phyloP scores from a whole-genome alignment of 208 protist species.

The Strigomonas oncopelti region DNA sequence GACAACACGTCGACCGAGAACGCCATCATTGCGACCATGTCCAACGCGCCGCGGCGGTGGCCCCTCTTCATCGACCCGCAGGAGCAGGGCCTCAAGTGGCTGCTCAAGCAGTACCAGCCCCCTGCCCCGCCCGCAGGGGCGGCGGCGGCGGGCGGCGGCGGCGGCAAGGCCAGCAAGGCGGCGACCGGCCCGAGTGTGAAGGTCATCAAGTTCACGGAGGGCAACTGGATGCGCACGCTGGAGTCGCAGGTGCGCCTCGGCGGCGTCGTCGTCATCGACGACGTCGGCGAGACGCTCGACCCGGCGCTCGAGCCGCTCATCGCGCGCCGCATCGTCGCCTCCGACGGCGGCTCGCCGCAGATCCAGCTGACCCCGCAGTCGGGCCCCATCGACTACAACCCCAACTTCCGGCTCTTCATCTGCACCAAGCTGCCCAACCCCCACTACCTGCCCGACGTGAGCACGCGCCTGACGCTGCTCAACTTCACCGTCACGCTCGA shows the following conservation, averaged over 20 bases:
- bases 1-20: conserved; percentile 96
- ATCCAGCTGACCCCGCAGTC: conserved; percentile 87
- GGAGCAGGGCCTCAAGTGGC: conserved; percentile 94
- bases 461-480: conserved; percentile 93
- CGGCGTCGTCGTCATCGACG: conserved; percentile 90
- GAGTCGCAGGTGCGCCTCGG: conserved; percentile 92
- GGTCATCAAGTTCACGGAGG: conserved; percentile 85
- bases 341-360: conserved; percentile 70
- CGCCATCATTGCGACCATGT: conserved; percentile 89
- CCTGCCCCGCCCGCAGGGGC: conserved; percentile 1
- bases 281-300: conserved; percentile 94
- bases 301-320: conserved; percentile 92
- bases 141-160: conserved; percentile 22
- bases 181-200: conserved; percentile 33
- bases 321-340: conserved; percentile 76
- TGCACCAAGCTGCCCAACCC: conserved; percentile 96
- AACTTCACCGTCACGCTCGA: conserved; percentile 98
- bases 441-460: conserved; percentile 94
- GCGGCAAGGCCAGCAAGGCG: conserved; percentile 3
- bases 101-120: conserved; percentile 73
- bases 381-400: conserved; percentile 88
- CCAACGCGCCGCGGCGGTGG: conserved; percentile 82
- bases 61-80: conserved; percentile 96
- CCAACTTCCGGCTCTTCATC: conserved; percentile 92
- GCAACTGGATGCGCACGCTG: conserved; percentile 90